Evolutionary conservation across 2,329 filamentous ascomycete species (phyloP).

Genomic region (Lasiodiplodia gonubiensis): DNA sequence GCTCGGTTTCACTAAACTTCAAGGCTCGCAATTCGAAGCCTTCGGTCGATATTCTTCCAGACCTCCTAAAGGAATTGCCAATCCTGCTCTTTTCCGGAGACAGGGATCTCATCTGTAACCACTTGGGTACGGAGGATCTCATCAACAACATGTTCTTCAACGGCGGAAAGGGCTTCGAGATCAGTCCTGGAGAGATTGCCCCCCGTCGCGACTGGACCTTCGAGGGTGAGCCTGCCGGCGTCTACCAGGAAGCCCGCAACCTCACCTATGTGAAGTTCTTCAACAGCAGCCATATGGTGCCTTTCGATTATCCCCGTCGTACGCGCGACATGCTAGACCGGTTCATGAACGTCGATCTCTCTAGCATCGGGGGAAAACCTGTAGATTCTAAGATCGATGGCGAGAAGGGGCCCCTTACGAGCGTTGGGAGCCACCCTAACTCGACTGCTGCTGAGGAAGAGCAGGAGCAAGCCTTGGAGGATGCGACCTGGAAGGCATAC

Average conservation of each 20-base stretch:
- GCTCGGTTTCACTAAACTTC: constrained; percentile 77
- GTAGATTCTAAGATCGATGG: constrained; percentile 83
- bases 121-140: constrained; percentile 88
- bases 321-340: constrained; percentile 96
- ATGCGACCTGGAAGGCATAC: constrained; percentile 88
- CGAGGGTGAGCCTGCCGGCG: constrained; percentile 83
- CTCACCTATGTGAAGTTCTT: constrained; percentile 95
- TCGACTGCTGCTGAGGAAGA: constrained; percentile 70
- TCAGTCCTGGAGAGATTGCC: constrained; percentile 84
- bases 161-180: constrained; percentile 87
- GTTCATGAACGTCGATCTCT: constrained; percentile 92
- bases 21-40: constrained; percentile 72
- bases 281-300: constrained; percentile 98
- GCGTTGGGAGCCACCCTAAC: constrained; percentile 75
- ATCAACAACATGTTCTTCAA: constrained; percentile 93
- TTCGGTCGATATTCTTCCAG: constrained; percentile 75
- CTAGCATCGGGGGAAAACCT: constrained; percentile 79
- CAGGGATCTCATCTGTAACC: constrained; percentile 95
- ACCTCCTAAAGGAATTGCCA: constrained; percentile 75
- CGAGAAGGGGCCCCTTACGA: constrained; percentile 78
- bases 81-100: constrained; percentile 91
- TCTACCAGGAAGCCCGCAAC: constrained; percentile 94
- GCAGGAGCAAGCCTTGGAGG: constrained; percentile 74
- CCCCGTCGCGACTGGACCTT: constrained; percentile 95
- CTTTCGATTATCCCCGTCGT: constrained; percentile 86